Conservation (phyloP, 768 basidiomycete species). For the Suillus alpinus region DNA sequence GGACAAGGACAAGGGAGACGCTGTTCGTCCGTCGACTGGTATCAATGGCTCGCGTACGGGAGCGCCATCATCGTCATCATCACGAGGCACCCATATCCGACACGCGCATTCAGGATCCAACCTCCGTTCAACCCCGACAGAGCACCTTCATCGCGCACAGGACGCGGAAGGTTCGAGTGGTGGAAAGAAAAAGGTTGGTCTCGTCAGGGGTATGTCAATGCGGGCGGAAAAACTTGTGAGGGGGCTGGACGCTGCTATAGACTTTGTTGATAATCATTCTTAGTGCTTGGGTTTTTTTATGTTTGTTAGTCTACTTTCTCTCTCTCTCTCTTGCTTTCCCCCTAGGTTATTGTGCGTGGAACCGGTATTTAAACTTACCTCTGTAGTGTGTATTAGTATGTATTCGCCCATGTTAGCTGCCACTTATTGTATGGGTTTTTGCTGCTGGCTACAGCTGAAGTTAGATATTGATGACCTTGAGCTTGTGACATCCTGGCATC, state of each 20-base stretch:
- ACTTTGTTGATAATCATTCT: constrained; percentile 34
- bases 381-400: background rate
- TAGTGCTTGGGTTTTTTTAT: background rate
- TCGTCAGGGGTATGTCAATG: constrained; percentile 33
- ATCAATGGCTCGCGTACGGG: background rate
- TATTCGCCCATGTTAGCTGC: background rate
- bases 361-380: background rate
- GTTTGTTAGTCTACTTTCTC: background rate
- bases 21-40: background rate
- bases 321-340: background rate
- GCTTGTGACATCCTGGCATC: too few species aligned
- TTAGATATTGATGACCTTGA: too few species aligned
- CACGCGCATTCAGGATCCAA: constrained; percentile 27
- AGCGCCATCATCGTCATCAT: background rate
- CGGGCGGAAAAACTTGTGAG: constrained; percentile 36
- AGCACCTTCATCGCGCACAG: constrained; percentile 4
- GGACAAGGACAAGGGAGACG: constrained; percentile 9
- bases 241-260: constrained; percentile 38
- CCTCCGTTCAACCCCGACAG: constrained; percentile 14
- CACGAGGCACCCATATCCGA: constrained; percentile 11
- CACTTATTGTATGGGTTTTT: background rate
- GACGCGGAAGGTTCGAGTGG: constrained; percentile 12
- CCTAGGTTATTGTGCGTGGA: background rate
- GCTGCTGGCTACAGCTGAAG: too few species aligned
- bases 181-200: constrained; percentile 29